These are phyloP conservation scores for Cerioporus squamosus DNA, from an alignment of 1,284 basidiomycete genomes.

Conservation along the genomic window DNA sequence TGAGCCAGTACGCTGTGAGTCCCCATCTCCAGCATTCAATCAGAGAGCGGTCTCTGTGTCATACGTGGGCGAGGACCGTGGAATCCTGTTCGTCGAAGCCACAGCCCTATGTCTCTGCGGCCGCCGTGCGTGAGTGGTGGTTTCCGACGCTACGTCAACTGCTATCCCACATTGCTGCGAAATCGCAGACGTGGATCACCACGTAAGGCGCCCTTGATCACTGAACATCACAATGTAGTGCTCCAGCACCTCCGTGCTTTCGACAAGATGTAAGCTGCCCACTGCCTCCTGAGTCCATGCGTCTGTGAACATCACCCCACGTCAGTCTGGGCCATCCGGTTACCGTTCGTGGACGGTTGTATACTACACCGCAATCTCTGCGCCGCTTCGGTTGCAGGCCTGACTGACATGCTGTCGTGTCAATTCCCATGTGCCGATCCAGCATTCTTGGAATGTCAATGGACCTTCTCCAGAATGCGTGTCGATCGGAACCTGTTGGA, in stretches of 20 bases:
- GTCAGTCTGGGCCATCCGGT: too few relatives aligned
- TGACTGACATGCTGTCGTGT: not conserved
- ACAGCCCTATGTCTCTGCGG: not conserved
- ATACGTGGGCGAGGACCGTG: not conserved
- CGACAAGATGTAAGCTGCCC: not conserved
- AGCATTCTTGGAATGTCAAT: not conserved
- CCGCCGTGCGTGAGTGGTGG: slow-evolving; percentile 1
- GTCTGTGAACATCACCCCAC: not conserved
- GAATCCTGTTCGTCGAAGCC: not conserved
- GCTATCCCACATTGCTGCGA: slow-evolving; percentile 5
- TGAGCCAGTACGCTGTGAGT: not conserved
- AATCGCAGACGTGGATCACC: not conserved
- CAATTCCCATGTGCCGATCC: slow-evolving; percentile 3
- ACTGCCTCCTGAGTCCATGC: not conserved
- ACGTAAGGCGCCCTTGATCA: not conserved
- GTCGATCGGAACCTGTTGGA: not conserved
- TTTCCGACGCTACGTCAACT: not conserved
- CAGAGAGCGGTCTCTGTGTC: not conserved
- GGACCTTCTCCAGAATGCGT: not conserved
- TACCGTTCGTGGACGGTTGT: not conserved
- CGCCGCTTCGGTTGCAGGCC: slow-evolving; percentile 6
- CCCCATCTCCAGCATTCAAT: not conserved
- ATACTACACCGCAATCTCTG: slow-evolving; percentile 1
- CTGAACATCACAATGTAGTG: not conserved
- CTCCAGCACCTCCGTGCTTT: not conserved